Conservation (phyloP, 208 protist genomes). For the Acanthamoeba polyphaga region DNA sequence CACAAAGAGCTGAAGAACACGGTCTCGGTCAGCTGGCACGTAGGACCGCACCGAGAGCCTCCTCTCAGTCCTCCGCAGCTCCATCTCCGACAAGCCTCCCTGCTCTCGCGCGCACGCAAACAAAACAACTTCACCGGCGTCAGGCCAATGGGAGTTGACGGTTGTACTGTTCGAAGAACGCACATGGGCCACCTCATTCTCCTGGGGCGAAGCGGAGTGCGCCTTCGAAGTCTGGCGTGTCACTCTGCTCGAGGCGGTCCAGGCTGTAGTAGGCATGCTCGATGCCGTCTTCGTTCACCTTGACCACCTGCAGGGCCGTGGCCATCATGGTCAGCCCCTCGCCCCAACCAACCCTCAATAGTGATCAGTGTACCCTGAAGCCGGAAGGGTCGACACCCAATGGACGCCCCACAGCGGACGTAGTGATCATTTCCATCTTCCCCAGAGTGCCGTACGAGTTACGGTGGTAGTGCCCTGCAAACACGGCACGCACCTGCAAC, state of each 20-base stretch:
- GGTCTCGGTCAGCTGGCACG: neutral
- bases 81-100: too few species aligned
- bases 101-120: too few species aligned
- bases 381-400: neutral
- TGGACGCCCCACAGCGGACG: neutral
- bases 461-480: constrained; percentile 29
- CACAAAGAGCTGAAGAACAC: neutral
- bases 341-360: too few species aligned
- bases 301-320: neutral
- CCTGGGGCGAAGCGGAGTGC: neutral
- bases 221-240: neutral
- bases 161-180: too few species aligned
- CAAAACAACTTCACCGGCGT: too few species aligned
- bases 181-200: neutral
- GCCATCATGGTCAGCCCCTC: neutral
- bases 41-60: neutral
- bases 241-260: neutral
- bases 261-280: constrained; percentile 6
- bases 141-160: too few species aligned
- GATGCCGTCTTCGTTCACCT: constrained; percentile 19
- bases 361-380: constrained; percentile 6
- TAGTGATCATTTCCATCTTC: constrained; percentile 44
- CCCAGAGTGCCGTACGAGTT: constrained; percentile 14
- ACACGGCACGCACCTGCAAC: constrained; percentile 4
- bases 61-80: neutral